These are phyloP conservation scores for Capsella rubella DNA, from an alignment of 441 rosid genomes.

Conservation along the genomic window DNA sequence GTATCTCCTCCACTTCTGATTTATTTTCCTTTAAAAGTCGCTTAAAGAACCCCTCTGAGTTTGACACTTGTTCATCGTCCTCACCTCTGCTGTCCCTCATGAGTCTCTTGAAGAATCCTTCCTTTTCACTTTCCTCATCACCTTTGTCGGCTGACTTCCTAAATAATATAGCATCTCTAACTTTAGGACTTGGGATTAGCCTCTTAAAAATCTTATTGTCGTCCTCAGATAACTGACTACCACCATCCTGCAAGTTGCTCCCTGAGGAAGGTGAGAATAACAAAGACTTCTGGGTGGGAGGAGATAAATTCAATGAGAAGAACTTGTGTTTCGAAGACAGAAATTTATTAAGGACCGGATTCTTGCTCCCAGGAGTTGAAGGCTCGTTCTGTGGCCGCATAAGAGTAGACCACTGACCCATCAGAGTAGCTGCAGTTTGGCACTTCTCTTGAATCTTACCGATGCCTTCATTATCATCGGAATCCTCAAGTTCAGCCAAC, in stretches of 20 bases:
- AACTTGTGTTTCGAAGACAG: constrained; percentile 86
- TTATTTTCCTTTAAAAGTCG: constrained; percentile 76
- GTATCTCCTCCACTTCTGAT: constrained; percentile 76
- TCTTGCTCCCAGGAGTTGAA: constrained; percentile 79
- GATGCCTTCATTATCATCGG: constrained; percentile 92
- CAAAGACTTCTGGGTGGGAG: constrained; percentile 66
- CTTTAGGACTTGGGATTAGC: constrained; percentile 89
- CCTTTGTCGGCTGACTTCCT: constrained; percentile 93
- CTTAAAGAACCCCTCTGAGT: constrained; percentile 92
- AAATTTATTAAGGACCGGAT: constrained; percentile 78
- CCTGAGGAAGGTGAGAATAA: constrained; percentile 72
- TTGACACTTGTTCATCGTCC: constrained; percentile 71
- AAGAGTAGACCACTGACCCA: constrained; percentile 92
- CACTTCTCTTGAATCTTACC: constrained; percentile 95
- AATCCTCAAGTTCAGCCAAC: constrained; percentile 93
- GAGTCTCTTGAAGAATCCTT: constrained; percentile 85
- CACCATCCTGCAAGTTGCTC: constrained; percentile 67
- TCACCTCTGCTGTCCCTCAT: constrained; percentile 76
- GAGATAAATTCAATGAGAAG: constrained; percentile 79
- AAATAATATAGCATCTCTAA: constrained; percentile 88
- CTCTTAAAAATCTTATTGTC: constrained; percentile 86
- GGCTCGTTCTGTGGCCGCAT: constrained; percentile 57
- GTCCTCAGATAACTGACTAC: constrained; percentile 64
- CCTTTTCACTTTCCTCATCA: constrained; percentile 84
- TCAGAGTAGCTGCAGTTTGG: constrained; percentile 92